Base-by-base conservation (phyloP, 164 flowering plant species). In the Aristolochia fimbriata region DNA sequence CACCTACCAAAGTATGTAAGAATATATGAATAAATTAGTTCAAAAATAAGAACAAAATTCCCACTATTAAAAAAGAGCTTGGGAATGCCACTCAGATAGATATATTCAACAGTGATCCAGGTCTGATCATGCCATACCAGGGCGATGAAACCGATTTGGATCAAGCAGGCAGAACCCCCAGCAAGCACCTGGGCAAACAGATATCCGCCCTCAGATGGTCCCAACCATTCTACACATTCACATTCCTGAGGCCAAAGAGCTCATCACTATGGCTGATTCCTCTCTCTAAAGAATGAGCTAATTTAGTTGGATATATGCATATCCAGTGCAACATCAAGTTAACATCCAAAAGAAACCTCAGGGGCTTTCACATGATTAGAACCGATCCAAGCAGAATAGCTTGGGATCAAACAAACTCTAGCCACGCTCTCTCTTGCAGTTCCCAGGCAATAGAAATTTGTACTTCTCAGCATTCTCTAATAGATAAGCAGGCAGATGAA, bases 401-500 rank as follows among this genome's bases (percentile, higher is more conserved):
- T 49, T 14, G 59, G 59, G 62, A 52, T 51, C 21, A 20, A 11
- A 47, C 25, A 49, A 62, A 25, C 53, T 45, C 76, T 73, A 84
- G 73, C 85, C 83, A 70, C 75, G 71, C 62, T 81, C 88, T 71
- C 95, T 75, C 64, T 8, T 57, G 76, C 97, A 89, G 66, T 87
- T 82, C 27, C 97, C 90, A 25, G 97, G 95, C 74, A 89, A 72
- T n/a, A 89, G 82, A 72, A 71, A 90, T 60, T 73, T 87, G 71
- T 78, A 90, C 59, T 79, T 65, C 8, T 85, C 88, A 14, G 91
- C 86, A 60, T 87, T 80, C 13, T 84, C 71, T 66, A 90, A 57
- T 62, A 90, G 51, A 70, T 61, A 79, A 16, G 85, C 74, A 11
- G 97, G 97, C 51, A 90, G 85, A 74, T 90, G 88, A 65, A 90